These are phyloP conservation scores for Melampsora americana DNA, from an alignment of 1,284 basidiomycete genomes.

Conservation along the genomic window DNA sequence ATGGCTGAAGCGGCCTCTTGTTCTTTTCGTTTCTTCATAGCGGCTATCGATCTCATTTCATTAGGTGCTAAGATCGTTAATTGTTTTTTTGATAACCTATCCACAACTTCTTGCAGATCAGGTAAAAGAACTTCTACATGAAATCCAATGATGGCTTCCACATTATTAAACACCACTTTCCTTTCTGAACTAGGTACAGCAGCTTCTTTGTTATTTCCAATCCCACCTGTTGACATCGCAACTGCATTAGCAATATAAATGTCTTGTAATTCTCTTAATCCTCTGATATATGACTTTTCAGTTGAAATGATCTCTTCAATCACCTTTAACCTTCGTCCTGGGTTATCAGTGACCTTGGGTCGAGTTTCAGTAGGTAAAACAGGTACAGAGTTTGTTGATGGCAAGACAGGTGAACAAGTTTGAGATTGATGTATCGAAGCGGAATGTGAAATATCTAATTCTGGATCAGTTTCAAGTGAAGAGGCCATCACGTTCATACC, in stretches of 20 bases:
- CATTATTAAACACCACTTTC: constrained; percentile 84
- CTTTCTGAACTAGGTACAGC: constrained; percentile 80
- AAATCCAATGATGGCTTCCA: constrained; percentile 56
- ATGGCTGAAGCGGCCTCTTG: not conserved
- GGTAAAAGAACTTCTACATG: constrained; percentile 49
- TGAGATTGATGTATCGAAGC: too few relatives aligned
- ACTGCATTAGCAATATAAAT: constrained; percentile 88
- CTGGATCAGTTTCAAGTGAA: constrained; percentile 12
- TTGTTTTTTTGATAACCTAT: constrained; percentile 85
- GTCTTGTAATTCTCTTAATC: constrained; percentile 81
- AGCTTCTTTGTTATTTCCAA: constrained; percentile 65
- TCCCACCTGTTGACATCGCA: constrained; percentile 64
- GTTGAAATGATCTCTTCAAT: constrained; percentile 57
- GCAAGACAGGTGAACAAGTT: not conserved
- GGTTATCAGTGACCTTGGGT: constrained; percentile 29
- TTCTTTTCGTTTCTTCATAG: constrained; percentile 43
- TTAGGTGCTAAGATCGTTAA: constrained; percentile 83
- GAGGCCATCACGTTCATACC: not conserved
- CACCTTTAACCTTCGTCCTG: constrained; percentile 17
- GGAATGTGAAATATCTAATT: constrained; percentile 8
- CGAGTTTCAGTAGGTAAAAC: not conserved
- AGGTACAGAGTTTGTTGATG: not conserved
- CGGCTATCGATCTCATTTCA: constrained; percentile 64
- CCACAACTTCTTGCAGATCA: constrained; percentile 67
- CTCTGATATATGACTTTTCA: constrained; percentile 90